Evolutionary conservation across 2,329 filamentous ascomycete species (phyloP), one percentile per base, ranked within the genome.

Genomic region (Plectosphaerella plurivora): DNA sequence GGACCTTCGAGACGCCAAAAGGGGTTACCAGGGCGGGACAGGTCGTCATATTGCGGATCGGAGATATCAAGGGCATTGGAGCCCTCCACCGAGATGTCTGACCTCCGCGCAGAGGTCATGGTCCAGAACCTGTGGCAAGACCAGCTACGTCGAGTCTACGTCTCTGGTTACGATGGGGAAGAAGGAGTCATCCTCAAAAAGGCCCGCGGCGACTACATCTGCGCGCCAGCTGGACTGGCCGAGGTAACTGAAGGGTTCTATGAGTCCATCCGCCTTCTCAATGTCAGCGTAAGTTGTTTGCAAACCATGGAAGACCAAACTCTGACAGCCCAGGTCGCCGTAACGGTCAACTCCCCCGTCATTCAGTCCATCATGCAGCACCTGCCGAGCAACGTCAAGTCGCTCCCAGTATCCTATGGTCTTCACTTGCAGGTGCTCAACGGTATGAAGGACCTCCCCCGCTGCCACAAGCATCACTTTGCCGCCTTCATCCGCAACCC

Each of bases 291-390:
- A 69, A 57, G 73, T 65, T n/a, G n/a, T 10, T 20, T 2, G 5
- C 41, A 6, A 10, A 10, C 4, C n/a, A 15, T n/a, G 9, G 16
- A 7, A 3, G 28, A 12, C 14, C 33, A 22, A 15, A 12, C 15
- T 14, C 46, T 36, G 15, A 49, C 35, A 22, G 35, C 10, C 7
- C 46, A 85, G 79, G 82, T 77, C 59, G 83, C 83, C 49, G 84
- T 88, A 77, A 88, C 84, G 3, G 74, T 87, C 55, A 84, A 81
- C 62, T 87, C 83, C 3, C 73, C 77, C 55, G 77, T 86, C 45
- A 83, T 87, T 61, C 78, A 80, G 58, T 73, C 83, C 35, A 77
- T 87, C 56, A 57, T 72, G 22, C 70, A 79, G 15, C 36, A 36
- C 3, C 18, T 49, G 14, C 47, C 47, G 9, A 18, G n/a, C 15